Conservation (phyloP, 148 eudicot species). For the Nepenthes mirabilis region DNA sequence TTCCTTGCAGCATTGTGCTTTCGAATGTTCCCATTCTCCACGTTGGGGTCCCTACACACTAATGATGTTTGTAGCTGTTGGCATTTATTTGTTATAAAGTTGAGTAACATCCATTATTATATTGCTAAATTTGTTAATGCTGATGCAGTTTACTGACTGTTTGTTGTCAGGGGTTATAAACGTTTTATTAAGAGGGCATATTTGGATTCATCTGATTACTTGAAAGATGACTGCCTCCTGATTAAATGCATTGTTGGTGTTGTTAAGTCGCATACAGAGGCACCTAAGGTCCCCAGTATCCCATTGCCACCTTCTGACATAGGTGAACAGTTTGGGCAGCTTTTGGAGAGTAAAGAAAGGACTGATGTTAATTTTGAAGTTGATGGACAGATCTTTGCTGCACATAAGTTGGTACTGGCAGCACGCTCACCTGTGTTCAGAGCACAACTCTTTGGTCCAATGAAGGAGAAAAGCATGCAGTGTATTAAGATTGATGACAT, state of each 20-base stretch:
- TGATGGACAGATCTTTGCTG: slow-evolving; percentile 38
- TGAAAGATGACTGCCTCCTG: slow-evolving; percentile 44
- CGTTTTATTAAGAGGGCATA: slow-evolving; percentile 32
- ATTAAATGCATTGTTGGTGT: slow-evolving; percentile 37
- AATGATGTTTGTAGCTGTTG: too few species aligned
- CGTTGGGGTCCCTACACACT: too few species aligned
- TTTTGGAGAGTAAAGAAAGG: slow-evolving; percentile 26
- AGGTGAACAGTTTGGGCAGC: slow-evolving; percentile 31
- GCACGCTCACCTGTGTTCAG: slow-evolving; percentile 51
- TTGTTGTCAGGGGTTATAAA: slow-evolving; percentile 34
- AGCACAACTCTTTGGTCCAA: slow-evolving; percentile 51
- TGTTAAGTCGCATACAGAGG: slow-evolving; percentile 26
- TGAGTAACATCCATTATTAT: too few species aligned
- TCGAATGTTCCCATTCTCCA: too few species aligned
- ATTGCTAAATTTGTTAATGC: too few species aligned
- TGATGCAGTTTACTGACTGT: too few species aligned
- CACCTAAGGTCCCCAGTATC: slow-evolving; percentile 24
- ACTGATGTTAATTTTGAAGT: slow-evolving; percentile 44
- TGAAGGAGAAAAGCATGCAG: slow-evolving; percentile 34
- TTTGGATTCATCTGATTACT: slow-evolving; percentile 36
- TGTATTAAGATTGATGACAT: slow-evolving; percentile 44
- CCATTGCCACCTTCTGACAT: slow-evolving; percentile 34
- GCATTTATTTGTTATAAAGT: too few species aligned
- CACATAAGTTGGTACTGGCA: slow-evolving; percentile 43
- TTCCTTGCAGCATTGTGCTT: too few species aligned